Evolutionary conservation across 2,329 filamentous ascomycete species (phyloP).

Genomic region (Diaporthe ampelina): DNA sequence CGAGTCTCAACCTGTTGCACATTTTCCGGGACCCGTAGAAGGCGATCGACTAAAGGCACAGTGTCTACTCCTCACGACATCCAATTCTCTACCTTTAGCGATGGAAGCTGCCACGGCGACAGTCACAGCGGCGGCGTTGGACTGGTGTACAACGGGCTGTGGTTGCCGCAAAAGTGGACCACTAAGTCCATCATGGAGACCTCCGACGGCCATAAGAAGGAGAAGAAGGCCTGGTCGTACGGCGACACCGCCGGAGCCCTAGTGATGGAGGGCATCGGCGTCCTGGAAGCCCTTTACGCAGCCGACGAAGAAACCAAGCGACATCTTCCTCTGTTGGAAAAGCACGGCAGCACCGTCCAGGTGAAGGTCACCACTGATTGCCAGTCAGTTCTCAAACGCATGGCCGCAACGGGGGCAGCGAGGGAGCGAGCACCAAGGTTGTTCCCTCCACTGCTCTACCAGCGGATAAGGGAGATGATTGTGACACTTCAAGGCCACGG

Average conservation of each 20-base stretch:
- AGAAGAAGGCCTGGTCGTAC: background rate
- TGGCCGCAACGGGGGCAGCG: background rate
- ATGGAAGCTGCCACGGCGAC: background rate
- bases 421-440: too few relatives aligned
- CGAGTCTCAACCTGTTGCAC: background rate
- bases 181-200: too few relatives aligned
- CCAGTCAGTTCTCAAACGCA: background rate
- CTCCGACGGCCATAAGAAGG: background rate
- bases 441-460: background rate
- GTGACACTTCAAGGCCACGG: background rate
- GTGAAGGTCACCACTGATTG: background rate
- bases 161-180: background rate
- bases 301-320: background rate
- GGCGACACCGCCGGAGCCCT: rapidly evolving
- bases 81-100: background rate
- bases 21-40: background rate
- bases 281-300: background rate
- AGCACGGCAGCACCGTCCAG: background rate
- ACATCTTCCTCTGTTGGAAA: background rate
- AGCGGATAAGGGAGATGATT: background rate
- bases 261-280: background rate
- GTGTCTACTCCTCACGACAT: background rate
- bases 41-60: background rate
- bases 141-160: background rate
- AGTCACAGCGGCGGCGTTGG: background rate